Conservation (phyloP, 106 monocot species). For the Dactylorhiza incarnata region DNA sequence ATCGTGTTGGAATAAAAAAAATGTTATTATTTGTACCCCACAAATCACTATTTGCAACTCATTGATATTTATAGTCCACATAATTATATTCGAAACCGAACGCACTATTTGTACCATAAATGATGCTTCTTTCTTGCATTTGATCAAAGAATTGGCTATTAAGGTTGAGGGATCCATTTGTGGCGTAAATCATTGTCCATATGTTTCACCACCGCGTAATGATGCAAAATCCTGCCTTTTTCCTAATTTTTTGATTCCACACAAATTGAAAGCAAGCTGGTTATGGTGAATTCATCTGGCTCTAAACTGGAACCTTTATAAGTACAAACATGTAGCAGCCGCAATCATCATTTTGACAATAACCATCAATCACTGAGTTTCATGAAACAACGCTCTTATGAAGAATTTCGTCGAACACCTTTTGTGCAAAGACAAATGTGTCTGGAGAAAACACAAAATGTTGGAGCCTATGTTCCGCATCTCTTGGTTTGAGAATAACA, state of each 20-base stretch:
- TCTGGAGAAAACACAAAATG: constrained; percentile 26
- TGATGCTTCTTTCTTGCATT: constrained; percentile 42
- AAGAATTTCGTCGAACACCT: constrained; percentile 61
- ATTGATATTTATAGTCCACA: too few relatives aligned
- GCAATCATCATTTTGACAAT: constrained; percentile 27
- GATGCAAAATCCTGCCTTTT: constrained; percentile 32
- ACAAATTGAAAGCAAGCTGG: constrained; percentile 42
- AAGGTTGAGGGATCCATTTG: constrained; percentile 31
- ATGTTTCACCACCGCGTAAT: constrained; percentile 16
- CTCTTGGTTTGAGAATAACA: too few relatives aligned
- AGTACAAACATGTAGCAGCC: constrained; percentile 19
- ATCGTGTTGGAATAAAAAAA: too few relatives aligned
- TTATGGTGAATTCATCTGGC: constrained; percentile 54
- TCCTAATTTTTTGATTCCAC: constrained; percentile 23
- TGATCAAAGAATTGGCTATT: constrained; percentile 39
- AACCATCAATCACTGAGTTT: constrained; percentile 67
- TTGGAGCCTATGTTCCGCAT: too few relatives aligned
- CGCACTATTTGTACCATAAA: not conserved
- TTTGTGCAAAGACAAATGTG: constrained; percentile 9
- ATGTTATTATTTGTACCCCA: too few relatives aligned
- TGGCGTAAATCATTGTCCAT: constrained; percentile 36
- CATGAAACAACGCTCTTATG: constrained; percentile 44
- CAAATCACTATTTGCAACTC: too few relatives aligned
- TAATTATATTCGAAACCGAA: too few relatives aligned
- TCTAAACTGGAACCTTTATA: constrained; percentile 33